phyloP scores from a whole-genome alignment of 2,329 filamentous ascomycete genomes.

The Myriosclerotinia curreyana region DNA sequence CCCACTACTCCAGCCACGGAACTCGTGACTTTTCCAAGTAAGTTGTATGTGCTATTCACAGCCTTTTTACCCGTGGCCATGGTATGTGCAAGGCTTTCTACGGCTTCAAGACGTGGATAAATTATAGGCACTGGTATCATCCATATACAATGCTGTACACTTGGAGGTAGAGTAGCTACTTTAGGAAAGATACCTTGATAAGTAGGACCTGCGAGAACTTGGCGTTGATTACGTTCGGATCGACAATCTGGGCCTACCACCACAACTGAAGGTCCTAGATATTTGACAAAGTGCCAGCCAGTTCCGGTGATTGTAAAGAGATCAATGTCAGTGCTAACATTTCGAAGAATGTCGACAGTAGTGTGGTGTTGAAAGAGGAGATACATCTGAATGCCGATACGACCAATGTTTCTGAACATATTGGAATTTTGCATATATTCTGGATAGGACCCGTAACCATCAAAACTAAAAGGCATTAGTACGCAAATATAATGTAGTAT shows the following conservation, averaged over 20 bases:
- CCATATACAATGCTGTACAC: slow-evolving; percentile 95
- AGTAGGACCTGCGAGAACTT: slow-evolving; percentile 92
- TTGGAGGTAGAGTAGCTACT: slow-evolving; percentile 82
- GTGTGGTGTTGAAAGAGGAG: slow-evolving; percentile 98
- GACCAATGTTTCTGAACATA: slow-evolving; percentile 97
- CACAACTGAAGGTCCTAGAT: slow-evolving; percentile 84
- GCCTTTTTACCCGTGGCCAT: slow-evolving; percentile 95
- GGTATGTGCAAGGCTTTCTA: slow-evolving; percentile 87
- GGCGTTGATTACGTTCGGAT: slow-evolving; percentile 83
- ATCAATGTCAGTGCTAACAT: slow-evolving; percentile 82
- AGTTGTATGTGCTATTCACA: slow-evolving; percentile 93
- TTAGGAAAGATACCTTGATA: slow-evolving; percentile 98
- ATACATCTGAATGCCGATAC: slow-evolving; percentile 96
- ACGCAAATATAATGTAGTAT: neutral
- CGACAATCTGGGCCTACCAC: slow-evolving; percentile 88
- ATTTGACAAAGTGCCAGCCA: slow-evolving; percentile 98
- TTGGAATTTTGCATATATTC: slow-evolving; percentile 98
- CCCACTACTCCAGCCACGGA: slow-evolving; percentile 94
- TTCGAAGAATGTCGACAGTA: slow-evolving; percentile 86
- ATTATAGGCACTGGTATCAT: slow-evolving; percentile 89
- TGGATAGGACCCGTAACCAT: slow-evolving; percentile 94
- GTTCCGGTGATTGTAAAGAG: slow-evolving; percentile 96
- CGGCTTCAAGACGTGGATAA: slow-evolving; percentile 86
- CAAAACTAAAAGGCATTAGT: slow-evolving; percentile 62
- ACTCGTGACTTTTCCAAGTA: slow-evolving; percentile 91